Percentiles rank a stretch among this genome's conserved stretches.
Evolutionary conservation across 108 stramenopile genomes (phyloP).

Genomic region (Fragilariopsis cylindrus): DNA sequence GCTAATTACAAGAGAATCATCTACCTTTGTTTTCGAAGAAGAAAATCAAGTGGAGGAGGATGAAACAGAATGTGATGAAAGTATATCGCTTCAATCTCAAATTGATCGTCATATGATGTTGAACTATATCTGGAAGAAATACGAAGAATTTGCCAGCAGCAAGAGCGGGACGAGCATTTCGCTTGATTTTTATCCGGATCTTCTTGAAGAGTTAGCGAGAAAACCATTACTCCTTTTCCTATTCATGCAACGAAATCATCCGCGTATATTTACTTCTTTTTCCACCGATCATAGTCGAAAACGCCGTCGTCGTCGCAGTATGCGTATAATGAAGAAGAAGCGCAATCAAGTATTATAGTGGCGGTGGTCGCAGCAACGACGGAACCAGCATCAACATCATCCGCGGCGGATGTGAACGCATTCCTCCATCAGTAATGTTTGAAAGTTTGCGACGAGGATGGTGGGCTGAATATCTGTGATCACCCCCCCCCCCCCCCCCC

Average conservation of each 20-base stretch:
- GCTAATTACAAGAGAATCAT: background rate
- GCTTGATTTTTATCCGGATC: background rate
- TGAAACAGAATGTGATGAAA: background rate
- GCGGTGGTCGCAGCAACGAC: too few species aligned
- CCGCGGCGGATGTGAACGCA: too few species aligned
- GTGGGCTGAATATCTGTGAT: too few species aligned
- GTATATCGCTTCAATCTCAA: background rate
- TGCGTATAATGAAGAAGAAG: constrained; percentile 1
- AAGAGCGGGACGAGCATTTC: background rate
- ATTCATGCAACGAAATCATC: background rate
- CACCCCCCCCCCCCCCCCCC: too few species aligned
- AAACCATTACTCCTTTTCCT: background rate
- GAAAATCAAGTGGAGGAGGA: background rate
- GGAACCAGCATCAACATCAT: too few species aligned
- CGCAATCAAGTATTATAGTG: background rate
- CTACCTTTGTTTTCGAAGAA: too few species aligned
- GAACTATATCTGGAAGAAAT: background rate
- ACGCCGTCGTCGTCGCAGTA: background rate
- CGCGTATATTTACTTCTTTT: constrained; percentile 1
- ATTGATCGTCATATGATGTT: background rate
- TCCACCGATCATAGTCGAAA: background rate
- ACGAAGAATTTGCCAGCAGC: background rate
- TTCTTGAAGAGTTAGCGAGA: background rate
- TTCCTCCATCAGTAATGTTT: too few species aligned
- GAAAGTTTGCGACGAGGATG: too few species aligned